A percentile compares a stretch with the other conserved stretches of the same genome.
phyloP scores from a whole-genome alignment of 2,329 filamentous ascomycete species.

The Trichoderma sp. region DNA sequence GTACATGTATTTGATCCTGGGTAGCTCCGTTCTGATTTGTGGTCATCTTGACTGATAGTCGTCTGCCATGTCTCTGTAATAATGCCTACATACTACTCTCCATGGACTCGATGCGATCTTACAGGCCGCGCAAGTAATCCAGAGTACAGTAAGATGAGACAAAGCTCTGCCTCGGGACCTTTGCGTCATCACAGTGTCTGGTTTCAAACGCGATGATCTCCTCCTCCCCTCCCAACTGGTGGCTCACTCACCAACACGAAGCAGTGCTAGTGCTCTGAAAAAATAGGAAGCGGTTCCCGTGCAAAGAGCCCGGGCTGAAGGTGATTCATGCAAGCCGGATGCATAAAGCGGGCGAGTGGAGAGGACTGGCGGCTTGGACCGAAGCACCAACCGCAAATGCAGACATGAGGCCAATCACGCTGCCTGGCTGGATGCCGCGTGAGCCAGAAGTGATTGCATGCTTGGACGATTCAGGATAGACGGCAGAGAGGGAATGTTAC shows the following conservation, averaged over 20 bases:
- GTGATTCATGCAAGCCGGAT: conserved; percentile 29
- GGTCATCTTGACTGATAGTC: neutral
- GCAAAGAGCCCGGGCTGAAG: conserved; percentile 13
- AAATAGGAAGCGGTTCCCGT: neutral
- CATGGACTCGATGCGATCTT: neutral
- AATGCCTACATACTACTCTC: neutral
- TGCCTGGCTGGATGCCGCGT: conserved; percentile 6
- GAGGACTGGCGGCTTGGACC: conserved; percentile 22
- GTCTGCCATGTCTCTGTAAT: neutral
- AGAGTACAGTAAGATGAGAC: neutral
- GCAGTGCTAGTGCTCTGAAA: neutral
- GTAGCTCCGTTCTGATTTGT: neutral
- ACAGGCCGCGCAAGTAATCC: neutral
- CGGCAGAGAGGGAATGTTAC: neutral
- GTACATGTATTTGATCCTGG: neutral
- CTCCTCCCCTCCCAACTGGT: neutral
- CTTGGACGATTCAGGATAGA: neutral
- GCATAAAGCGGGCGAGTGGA: conserved; percentile 27
- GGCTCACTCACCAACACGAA: neutral
- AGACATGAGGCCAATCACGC: neutral
- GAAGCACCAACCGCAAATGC: conserved; percentile 1
- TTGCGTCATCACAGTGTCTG: conserved; percentile 22
- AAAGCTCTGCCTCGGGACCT: neutral
- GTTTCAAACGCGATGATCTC: neutral
- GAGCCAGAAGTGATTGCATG: conserved; percentile 5